These are phyloP conservation scores for Lentinula novae-zelandiae DNA, from an alignment of 1,284 basidiomycete genomes.

Conservation along the genomic window DNA sequence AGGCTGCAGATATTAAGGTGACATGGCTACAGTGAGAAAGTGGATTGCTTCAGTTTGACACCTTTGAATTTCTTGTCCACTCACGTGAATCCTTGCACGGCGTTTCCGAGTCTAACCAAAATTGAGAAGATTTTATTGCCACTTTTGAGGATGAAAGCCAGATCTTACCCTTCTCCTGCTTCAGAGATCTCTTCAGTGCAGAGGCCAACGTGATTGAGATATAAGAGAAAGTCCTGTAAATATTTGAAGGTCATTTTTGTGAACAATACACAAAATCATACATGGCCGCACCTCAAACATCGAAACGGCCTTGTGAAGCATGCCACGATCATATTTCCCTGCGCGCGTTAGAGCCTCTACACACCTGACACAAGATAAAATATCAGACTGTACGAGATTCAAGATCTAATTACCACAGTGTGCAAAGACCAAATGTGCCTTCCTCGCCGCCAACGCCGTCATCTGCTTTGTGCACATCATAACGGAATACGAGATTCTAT, in stretches of 20 bases:
- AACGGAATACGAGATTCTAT: conserved; percentile 73
- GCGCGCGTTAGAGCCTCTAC: conserved; percentile 86
- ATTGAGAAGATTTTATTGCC: not conserved
- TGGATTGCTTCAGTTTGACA: not conserved
- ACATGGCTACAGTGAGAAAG: conserved; percentile 51
- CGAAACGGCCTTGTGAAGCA: conserved; percentile 65
- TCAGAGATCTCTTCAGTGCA: conserved; percentile 84
- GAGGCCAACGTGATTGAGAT: conserved; percentile 82
- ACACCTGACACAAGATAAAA: conserved; percentile 50
- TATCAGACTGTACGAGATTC: not conserved
- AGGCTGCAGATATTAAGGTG: conserved; percentile 78
- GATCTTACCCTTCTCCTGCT: conserved; percentile 66
- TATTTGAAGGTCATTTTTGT: not conserved
- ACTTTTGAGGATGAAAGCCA: not conserved
- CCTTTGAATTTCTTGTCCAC: conserved; percentile 24
- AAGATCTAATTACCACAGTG: conserved; percentile 53
- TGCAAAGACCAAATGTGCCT: conserved; percentile 81
- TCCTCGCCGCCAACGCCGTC: conserved; percentile 94
- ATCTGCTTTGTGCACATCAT: conserved; percentile 76
- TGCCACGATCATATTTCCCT: conserved; percentile 66
- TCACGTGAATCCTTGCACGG: conserved; percentile 85
- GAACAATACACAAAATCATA: not conserved
- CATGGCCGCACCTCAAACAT: conserved; percentile 74
- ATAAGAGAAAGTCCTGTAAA: conserved; percentile 68
- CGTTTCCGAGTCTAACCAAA: conserved; percentile 63